A percentile compares a stretch with the other conserved stretches of the same genome.
These are phyloP conservation scores for Sclerospora graminicola DNA, from an alignment of 352 stramenopile species.

Conservation along the genomic window DNA sequence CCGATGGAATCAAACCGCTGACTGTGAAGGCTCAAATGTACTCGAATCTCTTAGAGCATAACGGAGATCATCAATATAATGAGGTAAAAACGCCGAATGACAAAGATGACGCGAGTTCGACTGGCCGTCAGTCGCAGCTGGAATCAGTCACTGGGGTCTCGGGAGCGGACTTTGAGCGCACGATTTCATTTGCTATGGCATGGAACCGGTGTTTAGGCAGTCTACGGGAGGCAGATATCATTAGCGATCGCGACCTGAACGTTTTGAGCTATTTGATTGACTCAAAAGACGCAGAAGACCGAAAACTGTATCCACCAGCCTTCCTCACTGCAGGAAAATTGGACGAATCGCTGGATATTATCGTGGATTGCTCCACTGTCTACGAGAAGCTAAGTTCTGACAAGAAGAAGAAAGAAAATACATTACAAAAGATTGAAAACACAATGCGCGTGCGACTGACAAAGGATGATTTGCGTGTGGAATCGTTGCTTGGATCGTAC, in stretches of 20 bases:
- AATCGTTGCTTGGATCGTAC: constrained; percentile 77
- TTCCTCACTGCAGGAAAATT: constrained; percentile 81
- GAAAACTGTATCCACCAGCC: constrained; percentile 76
- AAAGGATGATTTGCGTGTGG: constrained; percentile 77
- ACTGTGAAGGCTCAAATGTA: constrained; percentile 83
- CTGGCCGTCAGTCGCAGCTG: constrained; percentile 42
- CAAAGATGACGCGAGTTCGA: constrained; percentile 47
- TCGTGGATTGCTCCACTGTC: constrained; percentile 61
- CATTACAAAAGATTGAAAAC: constrained; percentile 78
- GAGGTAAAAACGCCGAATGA: constrained; percentile 54
- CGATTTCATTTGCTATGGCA: constrained; percentile 80
- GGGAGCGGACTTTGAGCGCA: constrained; percentile 74
- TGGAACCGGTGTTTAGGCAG: constrained; percentile 76
- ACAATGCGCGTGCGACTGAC: constrained; percentile 76
- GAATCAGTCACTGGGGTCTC: constrained; percentile 69
- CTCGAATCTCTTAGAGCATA: constrained; percentile 55
- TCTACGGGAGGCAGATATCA: constrained; percentile 73
- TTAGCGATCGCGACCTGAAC: constrained; percentile 77
- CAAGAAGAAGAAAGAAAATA: constrained; percentile 87
- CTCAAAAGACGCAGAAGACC: constrained; percentile 56
- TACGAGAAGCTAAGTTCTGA: constrained; percentile 79
- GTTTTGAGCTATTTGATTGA: constrained; percentile 84
- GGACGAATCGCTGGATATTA: constrained; percentile 83
- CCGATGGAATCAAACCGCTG: constrained; percentile 63
- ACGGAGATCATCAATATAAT: constrained; percentile 44